phyloP scores from a whole-genome alignment of 106 monocot species.

The Vanilla planifolia region DNA sequence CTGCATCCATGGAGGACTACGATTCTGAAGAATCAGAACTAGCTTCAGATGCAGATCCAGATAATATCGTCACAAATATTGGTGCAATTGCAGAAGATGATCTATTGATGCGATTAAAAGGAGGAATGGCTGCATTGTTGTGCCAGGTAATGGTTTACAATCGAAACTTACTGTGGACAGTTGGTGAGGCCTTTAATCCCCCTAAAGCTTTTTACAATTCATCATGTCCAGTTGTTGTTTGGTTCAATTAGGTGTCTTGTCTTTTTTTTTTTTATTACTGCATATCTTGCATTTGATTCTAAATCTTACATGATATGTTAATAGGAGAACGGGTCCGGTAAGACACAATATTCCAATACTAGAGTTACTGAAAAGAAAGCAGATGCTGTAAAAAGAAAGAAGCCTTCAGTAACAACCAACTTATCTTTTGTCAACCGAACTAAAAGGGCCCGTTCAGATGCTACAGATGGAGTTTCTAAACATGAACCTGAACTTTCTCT shows the following conservation, averaged over 20 bases:
- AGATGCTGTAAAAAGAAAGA: slow-evolving; percentile 22
- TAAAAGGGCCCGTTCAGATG: slow-evolving; percentile 5
- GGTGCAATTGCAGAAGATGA: slow-evolving; percentile 19
- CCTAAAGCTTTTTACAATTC: too few relatives aligned
- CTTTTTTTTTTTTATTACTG: neutral
- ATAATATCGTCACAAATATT: slow-evolving; percentile 79
- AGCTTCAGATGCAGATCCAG: slow-evolving; percentile 39
- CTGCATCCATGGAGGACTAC: slow-evolving; percentile 6
- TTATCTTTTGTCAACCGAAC: slow-evolving; percentile 14
- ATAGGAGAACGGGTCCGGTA: slow-evolving; percentile 27
- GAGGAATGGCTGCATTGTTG: neutral
- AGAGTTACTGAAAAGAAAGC: slow-evolving; percentile 7
- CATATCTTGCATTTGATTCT: neutral
- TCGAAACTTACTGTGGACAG: too few relatives aligned
- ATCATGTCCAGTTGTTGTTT: too few relatives aligned
- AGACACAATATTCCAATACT: slow-evolving; percentile 6
- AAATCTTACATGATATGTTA: neutral
- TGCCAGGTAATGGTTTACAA: slow-evolving; percentile 51
- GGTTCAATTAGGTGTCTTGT: too few relatives aligned
- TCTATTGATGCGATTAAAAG: slow-evolving; percentile 22
- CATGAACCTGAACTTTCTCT: slow-evolving; percentile 12
- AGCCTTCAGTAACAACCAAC: slow-evolving; percentile 10
- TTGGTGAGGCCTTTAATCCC: too few relatives aligned
- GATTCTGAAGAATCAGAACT: slow-evolving; percentile 21
- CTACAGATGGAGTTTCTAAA: slow-evolving; percentile 7